Evolutionary conservation across 2,329 filamentous ascomycete genomes (phyloP).

Genomic region (Calonectria hawksworthii): DNA sequence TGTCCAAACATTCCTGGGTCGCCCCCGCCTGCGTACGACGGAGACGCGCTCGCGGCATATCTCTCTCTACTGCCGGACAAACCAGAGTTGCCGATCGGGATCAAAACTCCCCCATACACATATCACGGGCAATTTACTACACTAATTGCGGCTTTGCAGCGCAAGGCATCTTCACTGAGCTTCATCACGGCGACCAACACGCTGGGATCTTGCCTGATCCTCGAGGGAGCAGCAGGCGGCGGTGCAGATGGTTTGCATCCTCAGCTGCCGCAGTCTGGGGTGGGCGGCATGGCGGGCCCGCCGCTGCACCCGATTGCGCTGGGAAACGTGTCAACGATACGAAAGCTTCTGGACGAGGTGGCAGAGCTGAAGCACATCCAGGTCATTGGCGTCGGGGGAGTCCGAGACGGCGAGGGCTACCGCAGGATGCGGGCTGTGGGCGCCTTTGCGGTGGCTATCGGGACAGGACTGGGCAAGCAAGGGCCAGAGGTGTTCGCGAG

Average conservation of each 20-base stretch:
- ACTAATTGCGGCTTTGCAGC: constrained; percentile 66
- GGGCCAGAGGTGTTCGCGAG: constrained; percentile 74
- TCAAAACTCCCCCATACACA: constrained; percentile 85
- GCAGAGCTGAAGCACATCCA: constrained; percentile 65
- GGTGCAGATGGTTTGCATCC: constrained; percentile 46
- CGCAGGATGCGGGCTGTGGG: constrained; percentile 76
- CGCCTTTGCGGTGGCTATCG: constrained; percentile 76
- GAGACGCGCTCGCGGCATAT: constrained; percentile 65
- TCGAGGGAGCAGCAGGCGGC: constrained; percentile 50
- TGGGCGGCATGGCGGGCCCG: constrained; percentile 81
- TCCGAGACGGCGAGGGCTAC: constrained; percentile 73
- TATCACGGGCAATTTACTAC: constrained; percentile 74
- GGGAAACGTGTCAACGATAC: constrained; percentile 81
- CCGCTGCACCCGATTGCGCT: constrained; percentile 80
- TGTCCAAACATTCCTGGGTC: constrained; percentile 81
- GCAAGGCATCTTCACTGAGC: constrained; percentile 56
- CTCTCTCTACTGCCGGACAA: constrained; percentile 60
- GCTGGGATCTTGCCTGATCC: constrained; percentile 76
- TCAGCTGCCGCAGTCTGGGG: constrained; percentile 66
- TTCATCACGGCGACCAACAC: constrained; percentile 84
- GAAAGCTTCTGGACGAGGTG: constrained; percentile 68
- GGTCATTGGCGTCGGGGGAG: constrained; percentile 81
- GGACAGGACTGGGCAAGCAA: constrained; percentile 75
- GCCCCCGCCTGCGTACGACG: constrained; percentile 79
- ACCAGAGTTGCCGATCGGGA: constrained; percentile 63